Percentiles rank a stretch among this genome's conserved stretches.
Conservation (phyloP, 2,329 filamentous ascomycete genomes). For the Cercospora nicotianae region DNA sequence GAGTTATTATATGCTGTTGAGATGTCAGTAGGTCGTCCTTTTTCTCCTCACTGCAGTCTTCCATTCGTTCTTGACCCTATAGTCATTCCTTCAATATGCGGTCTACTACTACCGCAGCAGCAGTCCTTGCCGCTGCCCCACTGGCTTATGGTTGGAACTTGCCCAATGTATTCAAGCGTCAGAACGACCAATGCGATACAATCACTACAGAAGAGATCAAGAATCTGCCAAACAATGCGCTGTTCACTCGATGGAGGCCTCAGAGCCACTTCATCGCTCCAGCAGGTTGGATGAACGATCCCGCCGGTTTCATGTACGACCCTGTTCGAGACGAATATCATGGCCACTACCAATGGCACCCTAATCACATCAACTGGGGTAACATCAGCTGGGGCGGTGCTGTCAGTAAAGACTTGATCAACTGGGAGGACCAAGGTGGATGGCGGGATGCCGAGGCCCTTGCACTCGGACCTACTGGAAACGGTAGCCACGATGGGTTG, state of each 20-base stretch:
- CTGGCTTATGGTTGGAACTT: neutral
- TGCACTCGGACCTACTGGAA: slow-evolving; percentile 44
- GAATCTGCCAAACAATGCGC: slow-evolving; percentile 48
- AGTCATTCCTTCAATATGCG: slow-evolving; percentile 11
- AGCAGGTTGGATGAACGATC: slow-evolving; percentile 53
- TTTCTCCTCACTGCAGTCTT: neutral
- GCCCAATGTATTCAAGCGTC: neutral
- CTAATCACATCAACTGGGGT: slow-evolving; percentile 50
- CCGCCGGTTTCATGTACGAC: slow-evolving; percentile 54
- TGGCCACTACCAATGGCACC: slow-evolving; percentile 56
- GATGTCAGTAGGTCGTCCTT: neutral
- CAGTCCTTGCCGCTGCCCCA: slow-evolving; percentile 16
- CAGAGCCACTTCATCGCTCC: slow-evolving; percentile 50
- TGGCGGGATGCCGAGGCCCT: slow-evolving; percentile 49
- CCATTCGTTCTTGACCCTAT: neutral
- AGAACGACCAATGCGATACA: slow-evolving; percentile 22
- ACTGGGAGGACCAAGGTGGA: slow-evolving; percentile 44
- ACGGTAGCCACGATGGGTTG: slow-evolving; percentile 50
- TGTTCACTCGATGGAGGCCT: slow-evolving; percentile 52
- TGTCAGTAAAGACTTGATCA: slow-evolving; percentile 51
- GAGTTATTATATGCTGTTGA: slow-evolving; percentile 10
- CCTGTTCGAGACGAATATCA: slow-evolving; percentile 52
- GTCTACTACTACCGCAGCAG: slow-evolving; percentile 14
- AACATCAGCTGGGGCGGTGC: slow-evolving; percentile 56
- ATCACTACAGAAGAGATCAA: slow-evolving; percentile 38